These are phyloP conservation scores for Phytopythium sindhum DNA, from an alignment of 352 stramenopile genomes.

Conservation along the genomic window DNA sequence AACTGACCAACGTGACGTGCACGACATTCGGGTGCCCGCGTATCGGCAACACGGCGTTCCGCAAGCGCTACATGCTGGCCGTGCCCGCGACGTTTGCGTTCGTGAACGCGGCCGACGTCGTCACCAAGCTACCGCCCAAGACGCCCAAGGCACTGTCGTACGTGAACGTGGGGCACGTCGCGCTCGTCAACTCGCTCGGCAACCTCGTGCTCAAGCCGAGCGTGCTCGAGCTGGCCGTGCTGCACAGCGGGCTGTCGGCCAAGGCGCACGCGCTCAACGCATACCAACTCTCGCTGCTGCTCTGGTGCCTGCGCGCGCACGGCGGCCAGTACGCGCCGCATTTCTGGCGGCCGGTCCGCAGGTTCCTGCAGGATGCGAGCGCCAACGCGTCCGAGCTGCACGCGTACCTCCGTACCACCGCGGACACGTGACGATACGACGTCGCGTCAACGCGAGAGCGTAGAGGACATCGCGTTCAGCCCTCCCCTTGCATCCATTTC, in stretches of 20 bases:
- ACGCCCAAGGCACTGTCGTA: constrained; percentile 38
- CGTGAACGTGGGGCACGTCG: constrained; percentile 27
- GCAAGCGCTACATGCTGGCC: constrained; percentile 24
- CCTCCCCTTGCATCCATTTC: neutral
- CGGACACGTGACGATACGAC: neutral
- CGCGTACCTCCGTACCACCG: constrained; percentile 13
- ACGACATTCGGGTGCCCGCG: constrained; percentile 43
- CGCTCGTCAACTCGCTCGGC: constrained; percentile 36
- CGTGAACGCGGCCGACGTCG: constrained; percentile 35
- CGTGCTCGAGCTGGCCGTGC: constrained; percentile 28
- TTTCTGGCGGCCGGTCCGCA: constrained; percentile 32
- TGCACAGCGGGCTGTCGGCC: constrained; percentile 37
- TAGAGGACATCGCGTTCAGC: neutral
- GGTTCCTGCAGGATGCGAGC: constrained; percentile 24
- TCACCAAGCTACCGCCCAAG: constrained; percentile 41
- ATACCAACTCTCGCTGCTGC: constrained; percentile 39
- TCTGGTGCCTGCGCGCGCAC: constrained; percentile 41
- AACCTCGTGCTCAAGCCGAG: constrained; percentile 47
- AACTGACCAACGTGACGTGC: constrained; percentile 27
- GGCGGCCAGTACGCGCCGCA: constrained; percentile 19
- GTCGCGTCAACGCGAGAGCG: neutral
- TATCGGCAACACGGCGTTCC: constrained; percentile 36
- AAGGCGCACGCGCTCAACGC: constrained; percentile 32
- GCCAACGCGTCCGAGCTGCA: constrained; percentile 26
- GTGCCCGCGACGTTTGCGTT: constrained; percentile 40